Evolutionary conservation across 371 early-diverging fungal genomes (phyloP).

Genomic region (Sporodiniella umbellata): DNA sequence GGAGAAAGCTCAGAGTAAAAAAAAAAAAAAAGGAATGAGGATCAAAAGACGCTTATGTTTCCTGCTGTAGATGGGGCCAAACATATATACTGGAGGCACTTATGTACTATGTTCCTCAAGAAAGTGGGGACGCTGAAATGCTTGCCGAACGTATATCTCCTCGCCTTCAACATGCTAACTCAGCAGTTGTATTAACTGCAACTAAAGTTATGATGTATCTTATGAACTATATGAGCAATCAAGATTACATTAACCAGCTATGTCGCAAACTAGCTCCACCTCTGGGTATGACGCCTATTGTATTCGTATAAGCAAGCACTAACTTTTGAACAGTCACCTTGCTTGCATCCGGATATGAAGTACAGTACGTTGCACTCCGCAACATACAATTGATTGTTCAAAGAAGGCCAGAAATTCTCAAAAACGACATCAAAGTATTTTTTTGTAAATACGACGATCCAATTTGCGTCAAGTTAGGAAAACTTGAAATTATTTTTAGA

Average conservation of each 20-base stretch:
- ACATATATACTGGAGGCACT: slow-evolving; percentile 86
- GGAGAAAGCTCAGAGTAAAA: slow-evolving; percentile 93
- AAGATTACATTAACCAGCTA: slow-evolving; percentile 67
- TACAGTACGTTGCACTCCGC: slow-evolving; percentile 91
- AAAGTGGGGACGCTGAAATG: slow-evolving; percentile 83
- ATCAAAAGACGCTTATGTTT: no score
- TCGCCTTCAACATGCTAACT: slow-evolving; percentile 95
- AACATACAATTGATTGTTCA: slow-evolving; percentile 90
- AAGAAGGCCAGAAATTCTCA: slow-evolving; percentile 74
- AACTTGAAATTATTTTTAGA: slow-evolving; percentile 86
- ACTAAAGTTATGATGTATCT: slow-evolving; percentile 88
- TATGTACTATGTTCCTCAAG: slow-evolving; percentile 81
- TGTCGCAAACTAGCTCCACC: slow-evolving; percentile 88
- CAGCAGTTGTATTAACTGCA: slow-evolving; percentile 90
- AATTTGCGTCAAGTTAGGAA: slow-evolving; percentile 92
- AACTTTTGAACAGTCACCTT: slow-evolving; percentile 67
- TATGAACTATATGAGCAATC: slow-evolving; percentile 82
- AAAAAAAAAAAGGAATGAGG: no score
- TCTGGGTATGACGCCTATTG: slow-evolving; percentile 49
- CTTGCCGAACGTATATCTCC: slow-evolving; percentile 91
- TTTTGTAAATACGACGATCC: slow-evolving; percentile 98
- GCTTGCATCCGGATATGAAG: slow-evolving; percentile 84
- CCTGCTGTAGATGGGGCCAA: slow-evolving; percentile 96
- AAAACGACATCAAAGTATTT: slow-evolving; percentile 87
- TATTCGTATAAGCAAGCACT: neutral